Base-by-base conservation (phyloP, 2,329 filamentous ascomycete species). In the Xylaria sp. region DNA sequence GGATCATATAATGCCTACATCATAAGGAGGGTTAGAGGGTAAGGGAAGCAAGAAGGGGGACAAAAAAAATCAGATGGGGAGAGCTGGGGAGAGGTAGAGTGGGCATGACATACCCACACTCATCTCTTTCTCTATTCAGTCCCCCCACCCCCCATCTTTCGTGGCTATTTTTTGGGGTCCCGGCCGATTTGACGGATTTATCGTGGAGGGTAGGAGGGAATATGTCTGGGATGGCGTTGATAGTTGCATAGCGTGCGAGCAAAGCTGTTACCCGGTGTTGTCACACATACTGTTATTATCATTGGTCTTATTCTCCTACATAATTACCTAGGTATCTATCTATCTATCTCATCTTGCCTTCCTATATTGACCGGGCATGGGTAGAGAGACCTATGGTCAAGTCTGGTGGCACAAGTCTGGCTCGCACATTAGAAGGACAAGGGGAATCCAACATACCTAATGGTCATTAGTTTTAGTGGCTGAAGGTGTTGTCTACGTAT, bases 1-100 rank as follows among this genome's bases (percentile, higher is more conserved):
- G 87, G 51, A 89, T 89, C 72, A 89, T 89, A 77, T 89, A 70
- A 78, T 50, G 12, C 18, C 5, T 8, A 54, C 10, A 42, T 16
- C 44, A 51, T 13, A 35, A 27, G 32, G n/a, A 42, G 29, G 13
- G n/a, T 1, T 2, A 25, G 12, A 16, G n/a, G 12, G 35, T 9
- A n/a, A 47, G 40, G 10, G 40, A 42, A 18, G 13, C 40, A 44
- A 18, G 5, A 1, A 44, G 40, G 18, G 16, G 37, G 47, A 61
- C 18, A 47, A 47, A 32, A 29, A 54, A 47, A 3, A 54, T 2
- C 40, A 44, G 18, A 5, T 32, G 18, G 12, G 6, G 25, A 27
- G 23, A 27, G 21, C 12, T 12, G 23, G 23, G 10, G 25, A 27
- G 10, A 25, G 48, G 3, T 9, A 13, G 12, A 25, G 21, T 27